phyloP scores from a whole-genome alignment of 306 rosid species.

The Cicer arietinum region DNA sequence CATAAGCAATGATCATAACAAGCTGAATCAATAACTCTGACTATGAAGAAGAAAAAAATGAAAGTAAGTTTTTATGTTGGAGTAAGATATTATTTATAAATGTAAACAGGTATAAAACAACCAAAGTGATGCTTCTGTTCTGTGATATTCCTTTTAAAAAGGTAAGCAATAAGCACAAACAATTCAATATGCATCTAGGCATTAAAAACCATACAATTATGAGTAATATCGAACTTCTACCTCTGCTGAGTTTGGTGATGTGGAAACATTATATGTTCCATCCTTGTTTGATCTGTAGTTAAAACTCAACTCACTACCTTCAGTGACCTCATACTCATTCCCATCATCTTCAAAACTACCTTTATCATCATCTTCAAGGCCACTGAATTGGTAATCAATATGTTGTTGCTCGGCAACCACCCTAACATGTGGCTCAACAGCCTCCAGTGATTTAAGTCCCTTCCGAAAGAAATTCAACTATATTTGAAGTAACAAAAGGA shows the following conservation, averaged over 20 bases:
- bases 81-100: constrained; percentile 4
- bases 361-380: constrained; percentile 72
- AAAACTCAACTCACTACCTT: constrained; percentile 76
- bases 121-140: constrained; percentile 10
- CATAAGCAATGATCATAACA: constrained; percentile 30
- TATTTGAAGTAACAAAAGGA: constrained; percentile 39
- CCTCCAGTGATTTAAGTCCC: constrained; percentile 86
- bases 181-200: constrained; percentile 31
- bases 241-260: constrained; percentile 74
- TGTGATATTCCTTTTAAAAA: constrained; percentile 1
- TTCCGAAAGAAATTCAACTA: constrained; percentile 89
- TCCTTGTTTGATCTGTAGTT: constrained; percentile 62
- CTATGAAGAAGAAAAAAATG: constrained; percentile 1
- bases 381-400: constrained; percentile 81
- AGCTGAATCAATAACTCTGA: constrained; percentile 25
- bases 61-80: constrained; percentile 5
- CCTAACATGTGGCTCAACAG: constrained; percentile 86
- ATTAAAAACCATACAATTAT: constrained; percentile 30
- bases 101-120: constrained; percentile 33
- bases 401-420: constrained; percentile 67
- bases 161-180: constrained; percentile 11
- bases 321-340: constrained; percentile 52
- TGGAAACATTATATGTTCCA: constrained; percentile 55
- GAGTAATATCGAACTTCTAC: constrained; percentile 48
- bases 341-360: constrained; percentile 50